Conservation (phyloP, 163 green algal species). For the Scenedesmus sp. region DNA sequence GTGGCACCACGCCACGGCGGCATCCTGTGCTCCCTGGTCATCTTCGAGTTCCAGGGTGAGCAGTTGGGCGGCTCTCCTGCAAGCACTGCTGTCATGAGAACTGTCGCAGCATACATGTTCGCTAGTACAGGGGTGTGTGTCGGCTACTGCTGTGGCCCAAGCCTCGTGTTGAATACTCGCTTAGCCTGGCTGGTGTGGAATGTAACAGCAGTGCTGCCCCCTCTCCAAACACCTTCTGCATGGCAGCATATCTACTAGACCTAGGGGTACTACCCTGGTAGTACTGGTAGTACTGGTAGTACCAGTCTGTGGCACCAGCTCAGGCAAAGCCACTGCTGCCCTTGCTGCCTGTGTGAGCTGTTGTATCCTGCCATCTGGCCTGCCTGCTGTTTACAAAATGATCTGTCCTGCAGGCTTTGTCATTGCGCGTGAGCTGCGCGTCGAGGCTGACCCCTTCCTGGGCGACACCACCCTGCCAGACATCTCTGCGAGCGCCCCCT, state of each 20-base stretch:
- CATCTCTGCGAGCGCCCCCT: slow-evolving; percentile 37
- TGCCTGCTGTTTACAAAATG: neutral
- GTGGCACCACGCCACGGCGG: slow-evolving; percentile 10
- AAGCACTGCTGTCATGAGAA: no score
- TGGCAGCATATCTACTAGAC: neutral
- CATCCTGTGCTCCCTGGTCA: slow-evolving; percentile 43
- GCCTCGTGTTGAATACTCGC: neutral
- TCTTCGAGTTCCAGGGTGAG: slow-evolving; percentile 42
- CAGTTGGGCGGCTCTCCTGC: neutral
- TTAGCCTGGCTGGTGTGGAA: neutral
- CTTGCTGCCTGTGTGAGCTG: neutral
- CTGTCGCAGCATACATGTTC: neutral
- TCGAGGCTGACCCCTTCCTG: neutral
- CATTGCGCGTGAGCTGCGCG: slow-evolving; percentile 24
- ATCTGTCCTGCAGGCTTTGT: neutral
- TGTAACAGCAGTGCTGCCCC: neutral
- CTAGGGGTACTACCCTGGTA: neutral
- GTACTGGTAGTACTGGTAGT: neutral
- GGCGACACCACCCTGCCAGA: slow-evolving; percentile 28
- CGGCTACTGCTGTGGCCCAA: neutral
- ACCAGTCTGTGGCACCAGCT: neutral
- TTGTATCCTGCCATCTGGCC: neutral
- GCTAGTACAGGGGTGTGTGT: neutral
- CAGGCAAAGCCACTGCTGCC: no score
- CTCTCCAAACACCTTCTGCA: neutral